A percentile compares a stretch with the other conserved stretches of the same genome.
phyloP scores from a whole-genome alignment of 768 basidiomycete species.

The Astraeus odoratus region DNA sequence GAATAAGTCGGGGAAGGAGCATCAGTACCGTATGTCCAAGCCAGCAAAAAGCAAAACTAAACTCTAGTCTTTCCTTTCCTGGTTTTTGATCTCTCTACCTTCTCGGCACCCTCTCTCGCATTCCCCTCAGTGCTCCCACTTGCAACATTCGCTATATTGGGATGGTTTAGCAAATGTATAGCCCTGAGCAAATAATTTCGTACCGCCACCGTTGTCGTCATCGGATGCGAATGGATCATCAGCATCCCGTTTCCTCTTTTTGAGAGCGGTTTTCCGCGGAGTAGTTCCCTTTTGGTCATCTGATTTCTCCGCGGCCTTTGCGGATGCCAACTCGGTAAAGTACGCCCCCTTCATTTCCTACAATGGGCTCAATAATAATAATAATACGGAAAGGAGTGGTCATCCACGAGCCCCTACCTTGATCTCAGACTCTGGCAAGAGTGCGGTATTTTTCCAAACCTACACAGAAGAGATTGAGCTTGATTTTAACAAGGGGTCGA shows the following conservation, averaged over 20 bases:
- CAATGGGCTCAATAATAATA: not conserved
- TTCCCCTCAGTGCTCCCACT: not conserved
- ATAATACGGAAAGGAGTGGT: not conserved
- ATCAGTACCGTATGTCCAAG: not conserved
- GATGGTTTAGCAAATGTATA: not conserved
- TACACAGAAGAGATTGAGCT: constrained; percentile 19
- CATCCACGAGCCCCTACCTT: constrained; percentile 37
- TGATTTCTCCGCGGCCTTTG: constrained; percentile 14
- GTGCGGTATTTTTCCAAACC: constrained; percentile 62
- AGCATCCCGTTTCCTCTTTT: constrained; percentile 36
- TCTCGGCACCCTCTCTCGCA: not conserved
- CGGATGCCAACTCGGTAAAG: constrained; percentile 37
- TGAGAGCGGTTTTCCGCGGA: constrained; percentile 34
- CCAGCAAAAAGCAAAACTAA: not conserved
- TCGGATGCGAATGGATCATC: constrained; percentile 61
- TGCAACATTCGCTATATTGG: not conserved
- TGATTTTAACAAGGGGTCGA: not conserved
- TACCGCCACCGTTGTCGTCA: constrained; percentile 22
- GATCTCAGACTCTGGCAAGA: constrained; percentile 54
- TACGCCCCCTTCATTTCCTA: constrained; percentile 61
- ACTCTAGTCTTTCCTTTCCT: not conserved
- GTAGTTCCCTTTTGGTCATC: constrained; percentile 22
- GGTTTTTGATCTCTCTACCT: not conserved
- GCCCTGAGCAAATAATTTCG: not conserved
- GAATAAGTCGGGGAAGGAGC: not conserved